Conservation (phyloP, 2,329 filamentous ascomycete species). For the Tothia fuscella region DNA sequence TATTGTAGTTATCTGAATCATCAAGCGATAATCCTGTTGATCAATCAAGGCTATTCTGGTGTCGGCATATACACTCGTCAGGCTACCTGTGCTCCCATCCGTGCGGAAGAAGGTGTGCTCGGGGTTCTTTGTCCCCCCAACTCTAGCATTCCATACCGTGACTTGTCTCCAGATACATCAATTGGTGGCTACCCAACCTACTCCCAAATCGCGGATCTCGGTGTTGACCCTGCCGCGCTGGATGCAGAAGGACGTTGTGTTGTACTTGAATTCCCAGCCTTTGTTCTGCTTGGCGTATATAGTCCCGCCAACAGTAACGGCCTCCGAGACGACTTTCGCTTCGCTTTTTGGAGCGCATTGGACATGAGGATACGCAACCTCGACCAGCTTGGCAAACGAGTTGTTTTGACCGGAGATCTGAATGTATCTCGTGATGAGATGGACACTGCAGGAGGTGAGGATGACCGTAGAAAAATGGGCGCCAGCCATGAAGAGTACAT, state of each 20-base stretch:
- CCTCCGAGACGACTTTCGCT: conserved; percentile 67
- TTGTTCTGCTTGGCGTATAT: conserved; percentile 87
- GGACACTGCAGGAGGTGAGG: conserved; percentile 64
- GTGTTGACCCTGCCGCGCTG: conserved; percentile 56
- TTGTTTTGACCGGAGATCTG: conserved; percentile 77
- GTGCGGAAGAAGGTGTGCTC: conserved; percentile 87
- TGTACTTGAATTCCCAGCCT: conserved; percentile 84
- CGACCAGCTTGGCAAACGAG: conserved; percentile 64
- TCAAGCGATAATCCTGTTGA: conserved; percentile 10
- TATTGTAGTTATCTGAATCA: conserved; percentile 22
- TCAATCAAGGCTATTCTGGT: conserved; percentile 71
- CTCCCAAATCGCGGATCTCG: conserved; percentile 51
- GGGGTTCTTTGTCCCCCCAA: conserved; percentile 66
- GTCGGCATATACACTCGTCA: conserved; percentile 94
- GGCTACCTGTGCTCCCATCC: conserved; percentile 69
- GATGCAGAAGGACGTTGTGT: conserved; percentile 90
- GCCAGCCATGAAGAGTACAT: conserved; percentile 61
- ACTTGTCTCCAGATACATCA: conserved; percentile 59
- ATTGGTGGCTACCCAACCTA: conserved; percentile 80
- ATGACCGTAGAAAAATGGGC: conserved; percentile 58
- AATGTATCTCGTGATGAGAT: conserved; percentile 62
- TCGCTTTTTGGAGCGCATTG: conserved; percentile 66
- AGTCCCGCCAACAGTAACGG: conserved; percentile 84
- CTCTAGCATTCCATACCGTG: conserved; percentile 57
- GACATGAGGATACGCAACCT: conserved; percentile 81